Base-by-base conservation (phyloP, 2,329 filamentous ascomycete genomes). In the Orbilia blumenaviensis region DNA sequence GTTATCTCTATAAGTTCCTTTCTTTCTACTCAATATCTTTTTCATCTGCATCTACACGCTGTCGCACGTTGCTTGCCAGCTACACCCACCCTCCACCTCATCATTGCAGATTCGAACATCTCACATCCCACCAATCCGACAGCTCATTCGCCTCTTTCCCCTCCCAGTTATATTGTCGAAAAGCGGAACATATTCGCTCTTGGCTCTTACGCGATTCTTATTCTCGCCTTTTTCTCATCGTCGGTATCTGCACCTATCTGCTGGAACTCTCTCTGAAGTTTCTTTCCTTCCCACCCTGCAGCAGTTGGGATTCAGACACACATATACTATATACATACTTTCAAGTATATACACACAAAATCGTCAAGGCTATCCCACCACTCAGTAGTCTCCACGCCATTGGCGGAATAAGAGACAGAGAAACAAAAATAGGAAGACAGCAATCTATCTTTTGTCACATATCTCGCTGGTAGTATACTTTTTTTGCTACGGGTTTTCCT, bases 381-480 rank as follows among this genome's bases (percentile, higher is more conserved):
- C 42, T 75, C 63, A 75, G 25, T 54, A 14, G 34, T 27, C 36
- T 66, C 69, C 62, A 74, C 69, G 69, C 58, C 12, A 56, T 46
- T 29, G n/a, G 14, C 6, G 0, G 10, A 18, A 14, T 16, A 42
- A 42, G n/a, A 38, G 10, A 9, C 4, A 23, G 10, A 46, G 23
- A 9, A 46, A 23, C 23, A 46, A 25, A 1, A 5, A 29, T 16
- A 29, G 14, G 9, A 25, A n/a, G n/a, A n/a, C n/a, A n/a, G n/a
- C 32, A 25, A 62, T 41, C 44, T 60, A 44, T 27, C 68, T 63
- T 29, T 16, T 14, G 8, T 23, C 38, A 4, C 9, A 25, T 38
- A 10, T 38, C 32, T 56, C 18, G n/a, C 1, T 16, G 1, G 10
- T 14, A 12, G 48, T n/a, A 36, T 1, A n/a, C n/a, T n/a, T n/a